A percentile compares a stretch with the other conserved stretches of the same genome.
Conservation (phyloP, 176 grass and related monocot genomes). For the Oryza glumipatula region DNA sequence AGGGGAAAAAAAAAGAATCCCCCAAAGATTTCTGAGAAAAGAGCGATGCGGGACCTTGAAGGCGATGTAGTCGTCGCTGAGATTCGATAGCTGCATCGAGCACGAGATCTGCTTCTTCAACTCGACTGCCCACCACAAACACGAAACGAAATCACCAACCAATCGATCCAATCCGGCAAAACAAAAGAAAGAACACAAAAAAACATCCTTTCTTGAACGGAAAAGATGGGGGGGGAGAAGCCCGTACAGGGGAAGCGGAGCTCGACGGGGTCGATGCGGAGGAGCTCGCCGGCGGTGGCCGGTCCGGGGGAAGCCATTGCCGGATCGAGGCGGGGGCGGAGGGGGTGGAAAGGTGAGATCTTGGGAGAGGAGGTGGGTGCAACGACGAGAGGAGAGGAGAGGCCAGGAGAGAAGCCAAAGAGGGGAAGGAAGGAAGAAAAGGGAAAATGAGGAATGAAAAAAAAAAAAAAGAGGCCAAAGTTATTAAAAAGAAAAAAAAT, state of each 20-base stretch:
- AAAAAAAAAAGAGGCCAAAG: not conserved
- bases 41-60: conserved; percentile 62
- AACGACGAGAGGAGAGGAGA: conserved; percentile 5
- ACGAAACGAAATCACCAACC: conserved; percentile 26
- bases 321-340: conserved; percentile 24
- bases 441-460: not conserved
- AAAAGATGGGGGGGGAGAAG: not conserved
- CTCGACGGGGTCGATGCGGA: conserved; percentile 66
- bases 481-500: not conserved
- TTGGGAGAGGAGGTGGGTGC: conserved; percentile 27
- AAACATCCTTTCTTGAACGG: not conserved
- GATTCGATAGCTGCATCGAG: conserved; percentile 81
- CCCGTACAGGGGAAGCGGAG: conserved; percentile 60
- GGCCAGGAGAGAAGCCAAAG: not conserved
- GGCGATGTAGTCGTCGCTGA: conserved; percentile 63
- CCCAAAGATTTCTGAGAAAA: not conserved
- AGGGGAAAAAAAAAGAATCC: not conserved
- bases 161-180: conserved; percentile 32
- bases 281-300: conserved; percentile 54
- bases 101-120: conserved; percentile 87
- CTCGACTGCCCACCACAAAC: conserved; percentile 62
- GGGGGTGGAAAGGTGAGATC: conserved; percentile 34
- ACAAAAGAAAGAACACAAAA: not conserved
- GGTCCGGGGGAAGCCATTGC: conserved; percentile 46
- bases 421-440: not conserved